Percentiles rank a stretch among this genome's conserved stretches.
These are phyloP conservation scores for Taphrina pruni DNA, from an alignment of 1,139 yeast genomes.

Conservation along the genomic window DNA sequence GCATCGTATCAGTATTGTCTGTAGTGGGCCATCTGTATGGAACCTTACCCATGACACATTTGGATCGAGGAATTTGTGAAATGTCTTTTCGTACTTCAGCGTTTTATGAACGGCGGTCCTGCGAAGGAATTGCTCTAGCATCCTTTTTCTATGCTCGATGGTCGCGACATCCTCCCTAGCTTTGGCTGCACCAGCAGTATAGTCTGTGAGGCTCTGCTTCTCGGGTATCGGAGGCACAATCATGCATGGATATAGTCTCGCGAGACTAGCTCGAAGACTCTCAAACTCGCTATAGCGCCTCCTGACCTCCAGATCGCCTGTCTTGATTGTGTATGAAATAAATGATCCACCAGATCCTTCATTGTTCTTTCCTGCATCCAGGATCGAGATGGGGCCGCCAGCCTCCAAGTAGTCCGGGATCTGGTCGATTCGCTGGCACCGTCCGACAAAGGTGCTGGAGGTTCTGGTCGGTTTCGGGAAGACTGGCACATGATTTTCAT, in stretches of 20 bases:
- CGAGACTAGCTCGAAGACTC: constrained; percentile 70
- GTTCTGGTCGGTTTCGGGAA: constrained; percentile 27
- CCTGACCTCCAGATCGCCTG: constrained; percentile 60
- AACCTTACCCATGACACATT: constrained; percentile 69
- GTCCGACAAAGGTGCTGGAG: constrained; percentile 21
- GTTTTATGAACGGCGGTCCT: constrained; percentile 68
- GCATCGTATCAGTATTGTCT: not conserved
- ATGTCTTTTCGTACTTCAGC: constrained; percentile 66
- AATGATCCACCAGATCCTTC: constrained; percentile 77
- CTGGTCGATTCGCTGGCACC: constrained; percentile 37
- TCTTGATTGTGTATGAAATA: constrained; percentile 77
- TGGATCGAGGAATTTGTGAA: constrained; percentile 81
- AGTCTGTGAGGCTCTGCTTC: constrained; percentile 64
- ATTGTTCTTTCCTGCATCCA: constrained; percentile 77
- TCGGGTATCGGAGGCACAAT: constrained; percentile 95
- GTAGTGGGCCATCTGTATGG: not conserved
- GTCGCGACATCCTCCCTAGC: constrained; percentile 62
- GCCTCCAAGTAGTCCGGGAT: constrained; percentile 24
- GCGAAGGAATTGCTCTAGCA: constrained; percentile 77
- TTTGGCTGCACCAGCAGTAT: constrained; percentile 57
- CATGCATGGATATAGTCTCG: constrained; percentile 77
- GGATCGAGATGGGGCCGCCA: constrained; percentile 58
- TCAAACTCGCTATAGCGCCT: constrained; percentile 94
- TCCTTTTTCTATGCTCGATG: constrained; percentile 72
- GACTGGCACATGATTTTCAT: constrained; percentile 35